These are phyloP conservation scores for Rubus idaeus DNA, from an alignment of 306 rosid species.

Conservation along the genomic window DNA sequence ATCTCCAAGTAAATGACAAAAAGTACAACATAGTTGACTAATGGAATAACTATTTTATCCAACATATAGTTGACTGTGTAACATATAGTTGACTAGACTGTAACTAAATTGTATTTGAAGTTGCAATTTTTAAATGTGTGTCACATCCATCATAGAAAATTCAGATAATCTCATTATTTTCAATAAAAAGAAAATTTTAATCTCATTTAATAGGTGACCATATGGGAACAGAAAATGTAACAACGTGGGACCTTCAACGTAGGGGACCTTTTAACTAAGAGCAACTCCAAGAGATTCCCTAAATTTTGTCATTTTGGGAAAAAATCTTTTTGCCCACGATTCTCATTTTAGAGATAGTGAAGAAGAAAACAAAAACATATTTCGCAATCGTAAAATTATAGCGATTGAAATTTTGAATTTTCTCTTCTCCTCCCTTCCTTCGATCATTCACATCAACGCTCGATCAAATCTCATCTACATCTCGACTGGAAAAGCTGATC, in stretches of 20 bases:
- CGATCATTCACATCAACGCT: no score
- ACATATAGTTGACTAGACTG: not conserved
- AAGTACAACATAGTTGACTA: not conserved
- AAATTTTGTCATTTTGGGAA: no score
- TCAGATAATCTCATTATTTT: not conserved
- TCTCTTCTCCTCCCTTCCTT: no score
- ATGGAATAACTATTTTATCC: not conserved
- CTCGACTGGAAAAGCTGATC: no score
- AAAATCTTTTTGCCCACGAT: no score
- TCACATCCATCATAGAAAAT: not conserved
- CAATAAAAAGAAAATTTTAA: no score
- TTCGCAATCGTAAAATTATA: no score
- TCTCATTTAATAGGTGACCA: not conserved
- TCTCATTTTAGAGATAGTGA: no score
- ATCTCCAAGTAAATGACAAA: not conserved
- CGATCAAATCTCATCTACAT: no score
- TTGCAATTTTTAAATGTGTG: not conserved
- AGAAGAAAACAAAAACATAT: no score
- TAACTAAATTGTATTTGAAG: not conserved
- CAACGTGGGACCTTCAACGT: not conserved
- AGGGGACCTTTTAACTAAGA: not conserved
- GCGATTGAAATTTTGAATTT: no score
- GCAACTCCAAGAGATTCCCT: no score
- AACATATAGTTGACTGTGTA: not conserved
- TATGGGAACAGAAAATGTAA: not conserved